Evolutionary conservation across 441 rosid species (phyloP), one percentile per base, ranked within the genome.

Genomic region (Mallotus repandus): DNA sequence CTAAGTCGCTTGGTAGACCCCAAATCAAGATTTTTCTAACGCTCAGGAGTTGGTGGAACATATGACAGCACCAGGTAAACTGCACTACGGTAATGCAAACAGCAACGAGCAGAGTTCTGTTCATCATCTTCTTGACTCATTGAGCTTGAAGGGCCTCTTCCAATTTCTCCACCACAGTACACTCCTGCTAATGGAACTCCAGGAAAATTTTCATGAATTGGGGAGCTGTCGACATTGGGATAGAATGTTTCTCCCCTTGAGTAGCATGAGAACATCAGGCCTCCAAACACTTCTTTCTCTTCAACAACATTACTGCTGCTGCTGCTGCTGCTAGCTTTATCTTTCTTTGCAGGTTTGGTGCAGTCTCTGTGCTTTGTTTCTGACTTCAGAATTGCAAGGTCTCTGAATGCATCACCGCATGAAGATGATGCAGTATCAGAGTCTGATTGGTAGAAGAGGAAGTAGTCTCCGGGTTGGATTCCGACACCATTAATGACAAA

Each of bases 371-470:
- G 35, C 32, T 32, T 58, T 13, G 66, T 16, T 58, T 74, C 67
- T 29, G 54, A 49, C 52, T 73, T 77, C 50, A 83, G 69, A 62
- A 32, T 15, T 59, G 53, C 68, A 15, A 86, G 76, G 22, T 61
- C 60, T 14, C 72, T 70, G 2, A 29, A 76, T 63, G 80, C 83
- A 9, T 62, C 57, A 7, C 38, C 60, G 64, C 75, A 71, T 7
- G 86, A 69, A n/a, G 70, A 58, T 45, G 74, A 50, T 63, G 88
- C 85, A 18, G 86, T 79, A 0, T 71, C 86, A 11, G 77, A 58
- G 48, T 87, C 89, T 0, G 89, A 78, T 57, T 87, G 86, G 81
- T 81, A 84, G 78, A 85, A 80, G 45, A 84, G 64, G 74, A 86
- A 84, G 65, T 76, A 46, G 57, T 87, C 91, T 5, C 88, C 86